Evolutionary conservation across 139 green algal species (phyloP), one percentile per base, ranked within the genome.

Genomic region (Asterochloris erici): DNA sequence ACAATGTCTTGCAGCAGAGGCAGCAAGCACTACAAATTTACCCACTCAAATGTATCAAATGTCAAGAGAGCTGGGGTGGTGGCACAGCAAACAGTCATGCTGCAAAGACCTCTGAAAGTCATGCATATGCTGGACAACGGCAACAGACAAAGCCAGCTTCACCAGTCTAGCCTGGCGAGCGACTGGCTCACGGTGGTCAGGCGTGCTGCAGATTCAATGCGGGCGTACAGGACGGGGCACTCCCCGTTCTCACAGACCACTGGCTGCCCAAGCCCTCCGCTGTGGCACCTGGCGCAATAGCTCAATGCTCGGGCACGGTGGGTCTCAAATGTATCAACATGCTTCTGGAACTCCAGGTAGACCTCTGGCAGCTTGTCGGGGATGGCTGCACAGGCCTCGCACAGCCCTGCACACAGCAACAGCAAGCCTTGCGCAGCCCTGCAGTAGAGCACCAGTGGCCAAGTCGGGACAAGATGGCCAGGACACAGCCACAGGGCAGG

Each of bases 231-330:
- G 14, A 92, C 85, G 0, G 74, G 68, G 82, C 93, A 95, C 87
- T 95, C 92, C 14, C 85, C 87, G 69, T 96, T 96, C 27, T 89
- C 85, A 74, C 93, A 96, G 23, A 91, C 68, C 26, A 96, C 63
- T 0, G 54, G 10, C 23, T 90, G 89, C 6, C 71, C 38, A 21
- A 82, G 29, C 2, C 86, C 90, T 11, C 90, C 93, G 21, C 79
- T 90, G 83, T 96, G 91, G 85, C 93, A 96, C 24, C 21, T 15
- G 62, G 84, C 66, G 85, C 93, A 96, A 14, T 82, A 80, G 1
- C 85, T 73, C 14, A 74, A 14, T 0, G 86, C 82, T 0, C 63
- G 47, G 11, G 74, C 63, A 12, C 83, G 77, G 17, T 63, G 73
- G 12, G 82, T 68, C 62, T 85, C 87, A 13, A 54, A 47, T 21